These are phyloP conservation scores for Sporobolomyces pararoseus DNA, from an alignment of 768 basidiomycete genomes.

Conservation along the genomic window DNA sequence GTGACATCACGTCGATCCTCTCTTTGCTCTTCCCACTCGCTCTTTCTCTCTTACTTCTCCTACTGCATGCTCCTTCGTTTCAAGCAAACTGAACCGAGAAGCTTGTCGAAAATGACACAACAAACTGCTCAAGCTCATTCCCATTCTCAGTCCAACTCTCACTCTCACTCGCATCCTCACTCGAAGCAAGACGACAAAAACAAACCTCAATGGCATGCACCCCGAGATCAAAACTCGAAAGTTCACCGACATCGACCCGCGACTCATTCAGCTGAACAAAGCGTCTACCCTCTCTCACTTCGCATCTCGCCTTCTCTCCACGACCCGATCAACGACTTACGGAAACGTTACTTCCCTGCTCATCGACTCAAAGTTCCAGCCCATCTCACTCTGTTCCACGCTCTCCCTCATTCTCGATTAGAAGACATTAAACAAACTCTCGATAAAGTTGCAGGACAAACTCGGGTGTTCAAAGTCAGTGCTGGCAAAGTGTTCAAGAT, in stretches of 20 bases:
- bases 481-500: conserved; percentile 22
- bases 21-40: neutral
- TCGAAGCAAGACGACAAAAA: neutral
- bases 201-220: conserved; percentile 14
- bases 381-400: conserved; percentile 38
- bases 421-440: neutral
- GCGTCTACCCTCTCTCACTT: conserved; percentile 33
- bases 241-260: conserved; percentile 23
- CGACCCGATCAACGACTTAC: conserved; percentile 30
- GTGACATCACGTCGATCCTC: neutral
- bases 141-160: neutral
- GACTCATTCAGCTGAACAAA: conserved; percentile 9
- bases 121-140: neutral
- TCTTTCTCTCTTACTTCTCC: neutral
- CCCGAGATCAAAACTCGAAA: neutral
- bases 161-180: neutral
- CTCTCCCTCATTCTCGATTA: conserved; percentile 23
- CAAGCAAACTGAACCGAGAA: neutral
- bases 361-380: conserved; percentile 34
- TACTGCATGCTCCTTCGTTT: neutral
- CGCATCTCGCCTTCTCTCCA: conserved; percentile 21
- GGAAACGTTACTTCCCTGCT: conserved; percentile 25
- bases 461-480: conserved; percentile 2
- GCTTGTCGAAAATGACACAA: neutral
- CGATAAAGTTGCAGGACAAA: neutral